Evolutionary conservation across 331 rosid genomes (phyloP).

Genomic region (Pyracantha coccinea): DNA sequence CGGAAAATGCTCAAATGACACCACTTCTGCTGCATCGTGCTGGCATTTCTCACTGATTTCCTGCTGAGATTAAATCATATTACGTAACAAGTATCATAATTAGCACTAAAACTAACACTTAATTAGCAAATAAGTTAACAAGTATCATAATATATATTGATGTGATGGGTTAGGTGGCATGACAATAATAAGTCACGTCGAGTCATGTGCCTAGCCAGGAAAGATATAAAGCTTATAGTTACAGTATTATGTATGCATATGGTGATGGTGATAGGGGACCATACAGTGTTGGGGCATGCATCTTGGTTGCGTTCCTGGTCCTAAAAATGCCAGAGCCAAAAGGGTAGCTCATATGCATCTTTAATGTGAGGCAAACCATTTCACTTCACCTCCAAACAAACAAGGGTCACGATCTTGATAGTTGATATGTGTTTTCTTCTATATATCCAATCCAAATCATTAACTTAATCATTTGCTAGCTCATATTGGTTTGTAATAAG

Average conservation of each 20-base stretch:
- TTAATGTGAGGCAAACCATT: neutral
- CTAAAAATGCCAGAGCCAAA: neutral
- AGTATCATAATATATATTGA: slow-evolving; percentile 9
- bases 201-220: slow-evolving; percentile 7
- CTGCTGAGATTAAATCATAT: slow-evolving; percentile 17
- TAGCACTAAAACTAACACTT: neutral
- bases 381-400: neutral
- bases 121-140: neutral
- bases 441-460: neutral
- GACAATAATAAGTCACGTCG: slow-evolving; percentile 43
- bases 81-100: neutral
- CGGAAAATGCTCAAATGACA: slow-evolving; percentile 72
- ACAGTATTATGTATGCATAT: slow-evolving; percentile 8
- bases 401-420: neutral
- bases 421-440: neutral
- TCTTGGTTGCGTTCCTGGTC: slow-evolving; percentile 22
- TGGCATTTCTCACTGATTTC: slow-evolving; percentile 43
- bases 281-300: neutral
- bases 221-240: neutral
- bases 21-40: slow-evolving; percentile 59
- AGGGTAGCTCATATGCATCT: neutral
- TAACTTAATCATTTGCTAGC: neutral
- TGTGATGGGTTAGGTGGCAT: slow-evolving; percentile 53
- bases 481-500: neutral
- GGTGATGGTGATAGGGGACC: slow-evolving; percentile 60